phyloP scores from a whole-genome alignment of 371 early-diverging fungal species.

The Coemansia sp. region DNA sequence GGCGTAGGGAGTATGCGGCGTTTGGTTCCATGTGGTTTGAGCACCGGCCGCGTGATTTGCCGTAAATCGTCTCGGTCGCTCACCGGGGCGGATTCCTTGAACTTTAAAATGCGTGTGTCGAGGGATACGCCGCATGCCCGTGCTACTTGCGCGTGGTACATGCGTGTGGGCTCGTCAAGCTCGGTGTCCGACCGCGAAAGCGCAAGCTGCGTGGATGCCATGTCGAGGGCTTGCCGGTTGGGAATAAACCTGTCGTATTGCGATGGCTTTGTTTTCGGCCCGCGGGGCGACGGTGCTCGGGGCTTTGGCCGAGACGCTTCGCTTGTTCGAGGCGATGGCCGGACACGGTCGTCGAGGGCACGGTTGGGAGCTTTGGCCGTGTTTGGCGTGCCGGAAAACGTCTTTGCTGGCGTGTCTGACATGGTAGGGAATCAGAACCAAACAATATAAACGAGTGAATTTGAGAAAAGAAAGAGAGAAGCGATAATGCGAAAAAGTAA shows the following conservation, averaged over 20 bases:
- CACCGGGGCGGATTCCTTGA: slow-evolving; percentile 67
- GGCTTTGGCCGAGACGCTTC: background rate
- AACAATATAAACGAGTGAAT: no score
- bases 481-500: no score
- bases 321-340: slow-evolving; percentile 3
- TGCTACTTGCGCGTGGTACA: slow-evolving; percentile 75
- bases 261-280: slow-evolving; percentile 31
- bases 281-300: slow-evolving; percentile 35
- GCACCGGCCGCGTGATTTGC: slow-evolving; percentile 37
- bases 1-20: slow-evolving; percentile 48
- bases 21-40: slow-evolving; percentile 34
- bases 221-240: slow-evolving; percentile 60
- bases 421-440: no score
- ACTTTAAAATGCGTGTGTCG: slow-evolving; percentile 72
- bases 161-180: slow-evolving; percentile 56
- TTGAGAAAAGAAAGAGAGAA: no score
- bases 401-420: background rate
- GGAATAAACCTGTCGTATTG: slow-evolving; percentile 81
- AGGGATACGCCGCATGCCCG: slow-evolving; percentile 71
- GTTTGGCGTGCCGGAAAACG: background rate
- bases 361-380: background rate
- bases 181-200: slow-evolving; percentile 51
- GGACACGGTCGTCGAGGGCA: slow-evolving; percentile 5
- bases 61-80: slow-evolving; percentile 55
- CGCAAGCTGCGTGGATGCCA: slow-evolving; percentile 64